A percentile compares a stretch with the other conserved stretches of the same genome.
phyloP scores from a whole-genome alignment of 1,284 basidiomycete species.

The Phylloporus sp. region DNA sequence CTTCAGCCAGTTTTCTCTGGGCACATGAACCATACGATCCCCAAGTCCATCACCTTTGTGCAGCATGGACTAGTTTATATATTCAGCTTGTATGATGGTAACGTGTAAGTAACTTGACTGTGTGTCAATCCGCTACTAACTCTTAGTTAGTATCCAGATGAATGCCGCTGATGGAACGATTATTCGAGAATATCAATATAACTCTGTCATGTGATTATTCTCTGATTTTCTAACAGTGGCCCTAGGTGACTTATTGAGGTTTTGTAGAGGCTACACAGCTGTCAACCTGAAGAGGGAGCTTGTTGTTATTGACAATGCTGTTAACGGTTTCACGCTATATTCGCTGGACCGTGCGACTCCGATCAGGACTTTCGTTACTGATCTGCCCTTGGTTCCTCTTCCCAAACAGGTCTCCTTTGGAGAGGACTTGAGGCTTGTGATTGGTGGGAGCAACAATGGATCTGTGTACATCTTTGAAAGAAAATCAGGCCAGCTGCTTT shows the following conservation, averaged over 20 bases:
- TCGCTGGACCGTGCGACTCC: neutral
- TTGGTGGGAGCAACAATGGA: slow-evolving; percentile 15
- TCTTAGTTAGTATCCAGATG: slow-evolving; percentile 9
- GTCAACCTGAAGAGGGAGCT: slow-evolving; percentile 8
- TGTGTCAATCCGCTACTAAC: neutral
- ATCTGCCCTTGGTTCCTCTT: neutral
- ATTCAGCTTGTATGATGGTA: slow-evolving; percentile 15
- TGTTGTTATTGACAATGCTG: slow-evolving; percentile 10
- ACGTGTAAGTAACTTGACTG: slow-evolving; percentile 12
- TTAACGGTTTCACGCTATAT: slow-evolving; percentile 14
- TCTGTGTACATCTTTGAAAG: slow-evolving; percentile 15
- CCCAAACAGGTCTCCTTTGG: slow-evolving; percentile 18
- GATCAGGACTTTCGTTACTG: slow-evolving; percentile 6
- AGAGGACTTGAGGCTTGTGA: slow-evolving; percentile 13
- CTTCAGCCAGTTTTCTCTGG: slow-evolving; percentile 14
- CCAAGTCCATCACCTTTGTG: slow-evolving; percentile 13
- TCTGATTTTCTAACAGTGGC: neutral
- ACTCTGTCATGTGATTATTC: slow-evolving; percentile 10
- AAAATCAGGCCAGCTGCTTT: neutral
- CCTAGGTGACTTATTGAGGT: neutral
- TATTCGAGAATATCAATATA: slow-evolving; percentile 7
- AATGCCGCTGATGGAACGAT: slow-evolving; percentile 3
- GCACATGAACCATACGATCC: slow-evolving; percentile 4
- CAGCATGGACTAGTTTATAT: neutral
- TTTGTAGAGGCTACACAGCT: neutral